These are phyloP conservation scores for Monilinia vaccinii-corymbosi DNA, from an alignment of 2,329 filamentous ascomycete species.

Conservation along the genomic window DNA sequence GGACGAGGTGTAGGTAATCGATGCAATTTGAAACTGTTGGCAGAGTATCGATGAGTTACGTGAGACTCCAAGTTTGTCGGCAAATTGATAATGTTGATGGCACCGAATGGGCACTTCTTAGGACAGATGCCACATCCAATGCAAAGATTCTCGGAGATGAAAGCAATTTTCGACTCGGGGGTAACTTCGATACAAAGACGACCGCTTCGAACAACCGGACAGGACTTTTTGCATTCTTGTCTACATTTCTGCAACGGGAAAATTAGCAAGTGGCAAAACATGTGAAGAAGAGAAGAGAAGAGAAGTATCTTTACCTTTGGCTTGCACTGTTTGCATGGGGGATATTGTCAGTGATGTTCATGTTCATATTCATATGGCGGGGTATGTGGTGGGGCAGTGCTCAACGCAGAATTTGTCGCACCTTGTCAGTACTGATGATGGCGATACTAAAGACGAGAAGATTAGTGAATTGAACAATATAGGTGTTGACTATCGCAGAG, in stretches of 20 bases:
- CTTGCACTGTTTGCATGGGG: conserved; percentile 57
- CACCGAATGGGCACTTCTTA: conserved; percentile 97
- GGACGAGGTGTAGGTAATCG: conserved; percentile 91
- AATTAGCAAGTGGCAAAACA: conserved; percentile 25
- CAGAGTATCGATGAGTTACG: conserved; percentile 96
- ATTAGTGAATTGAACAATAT: conserved; percentile 6
- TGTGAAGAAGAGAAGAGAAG: conserved; percentile 5
- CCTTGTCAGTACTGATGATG: conserved; percentile 98
- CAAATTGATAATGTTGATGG: conserved; percentile 99
- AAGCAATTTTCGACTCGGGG: conserved; percentile 84
- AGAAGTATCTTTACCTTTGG: conserved; percentile 54
- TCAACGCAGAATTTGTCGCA: conserved; percentile 36
- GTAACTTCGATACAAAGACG: conserved; percentile 96
- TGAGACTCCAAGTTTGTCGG: conserved; percentile 98
- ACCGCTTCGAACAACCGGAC: conserved; percentile 91
- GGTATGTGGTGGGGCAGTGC: conserved; percentile 34
- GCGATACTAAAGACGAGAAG: conserved; percentile 63
- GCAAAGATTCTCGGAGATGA: conserved; percentile 92
- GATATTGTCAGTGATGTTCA: conserved; percentile 33
- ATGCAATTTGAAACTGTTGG: conserved; percentile 99
- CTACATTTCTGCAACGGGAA: conserved; percentile 69
- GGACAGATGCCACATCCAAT: conserved; percentile 99
- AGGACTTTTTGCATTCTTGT: conserved; percentile 98
- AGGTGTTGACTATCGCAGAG: background rate
- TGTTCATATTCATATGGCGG: conserved; percentile 20